Conservation (phyloP, 345 rosid genomes). For the Nephelium lappaceum region DNA sequence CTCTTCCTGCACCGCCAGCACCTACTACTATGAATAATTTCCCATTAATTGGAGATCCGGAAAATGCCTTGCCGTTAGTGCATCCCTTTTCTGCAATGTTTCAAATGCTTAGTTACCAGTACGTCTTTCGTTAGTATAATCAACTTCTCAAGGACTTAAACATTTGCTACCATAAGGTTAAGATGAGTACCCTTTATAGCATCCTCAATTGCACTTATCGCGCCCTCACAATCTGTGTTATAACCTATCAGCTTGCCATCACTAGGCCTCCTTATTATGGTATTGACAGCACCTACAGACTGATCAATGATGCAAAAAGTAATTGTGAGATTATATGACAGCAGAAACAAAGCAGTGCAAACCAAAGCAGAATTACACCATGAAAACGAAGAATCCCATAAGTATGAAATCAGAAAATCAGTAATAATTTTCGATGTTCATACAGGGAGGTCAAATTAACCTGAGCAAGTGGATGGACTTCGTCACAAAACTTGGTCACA, state of each 20-base stretch:
- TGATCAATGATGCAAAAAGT: constrained; percentile 21
- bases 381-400: background rate
- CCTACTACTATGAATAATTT: constrained; percentile 60
- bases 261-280: constrained; percentile 49
- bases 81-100: constrained; percentile 28
- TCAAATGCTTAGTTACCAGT: background rate
- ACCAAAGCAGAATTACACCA: background rate
- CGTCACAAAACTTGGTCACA: constrained; percentile 45
- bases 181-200: constrained; percentile 48
- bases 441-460: constrained; percentile 25
- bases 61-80: constrained; percentile 19
- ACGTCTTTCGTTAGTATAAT: constrained; percentile 1
- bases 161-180: background rate
- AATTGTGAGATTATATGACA: background rate
- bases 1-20: constrained; percentile 73
- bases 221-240: constrained; percentile 58
- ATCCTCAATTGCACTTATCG: constrained; percentile 57
- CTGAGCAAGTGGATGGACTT: constrained; percentile 55
- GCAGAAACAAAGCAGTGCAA: background rate
- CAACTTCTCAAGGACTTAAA: background rate
- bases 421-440: background rate
- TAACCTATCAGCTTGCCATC: constrained; percentile 57
- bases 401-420: background rate
- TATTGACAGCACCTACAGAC: constrained; percentile 56
- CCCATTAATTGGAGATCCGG: constrained; percentile 40